Evolutionary conservation across 192 early-diverging fungal genomes (phyloP).

Genomic region (Coemansia nantahalensis): DNA sequence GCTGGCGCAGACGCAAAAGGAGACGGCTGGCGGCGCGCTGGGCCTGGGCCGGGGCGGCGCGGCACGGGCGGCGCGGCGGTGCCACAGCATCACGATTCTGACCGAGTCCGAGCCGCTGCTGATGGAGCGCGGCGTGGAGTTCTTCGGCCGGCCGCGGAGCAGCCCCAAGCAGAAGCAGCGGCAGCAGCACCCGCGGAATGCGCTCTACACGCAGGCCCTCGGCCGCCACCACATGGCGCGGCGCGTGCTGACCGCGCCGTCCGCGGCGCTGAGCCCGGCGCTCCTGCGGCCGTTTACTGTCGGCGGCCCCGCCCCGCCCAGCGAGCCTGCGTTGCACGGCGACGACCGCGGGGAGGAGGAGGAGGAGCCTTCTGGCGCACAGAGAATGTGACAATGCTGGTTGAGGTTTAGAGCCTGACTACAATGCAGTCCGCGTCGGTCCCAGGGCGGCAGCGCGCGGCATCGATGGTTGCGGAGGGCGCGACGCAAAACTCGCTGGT

Average conservation of each 20-base stretch:
- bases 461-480: conserved; percentile 60
- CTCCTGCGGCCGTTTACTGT: neutral
- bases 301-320: neutral
- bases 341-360: too few relatives aligned
- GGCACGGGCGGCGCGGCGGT: conserved; percentile 9
- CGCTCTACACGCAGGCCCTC: neutral
- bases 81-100: conserved; percentile 40
- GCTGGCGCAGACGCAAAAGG: too few relatives aligned
- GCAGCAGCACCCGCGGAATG: neutral
- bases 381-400: too few relatives aligned
- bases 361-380: too few relatives aligned
- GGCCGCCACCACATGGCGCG: neutral
- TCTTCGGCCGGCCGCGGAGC: conserved; percentile 15
- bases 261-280: conserved; percentile 5
- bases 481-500: conserved; percentile 70
- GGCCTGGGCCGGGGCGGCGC: too few relatives aligned
- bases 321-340: too few relatives aligned
- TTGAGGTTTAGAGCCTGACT: conserved; percentile 29
- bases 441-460: conserved; percentile 64
- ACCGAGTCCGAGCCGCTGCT: conserved; percentile 33
- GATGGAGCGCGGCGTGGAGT: conserved; percentile 40
- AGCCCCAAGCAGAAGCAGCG: neutral
- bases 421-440: conserved; percentile 81
- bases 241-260: conserved; percentile 1
- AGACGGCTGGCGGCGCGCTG: too few relatives aligned